phyloP scores from a whole-genome alignment of 1,284 basidiomycete species.

The Pseudozyma pruni region DNA sequence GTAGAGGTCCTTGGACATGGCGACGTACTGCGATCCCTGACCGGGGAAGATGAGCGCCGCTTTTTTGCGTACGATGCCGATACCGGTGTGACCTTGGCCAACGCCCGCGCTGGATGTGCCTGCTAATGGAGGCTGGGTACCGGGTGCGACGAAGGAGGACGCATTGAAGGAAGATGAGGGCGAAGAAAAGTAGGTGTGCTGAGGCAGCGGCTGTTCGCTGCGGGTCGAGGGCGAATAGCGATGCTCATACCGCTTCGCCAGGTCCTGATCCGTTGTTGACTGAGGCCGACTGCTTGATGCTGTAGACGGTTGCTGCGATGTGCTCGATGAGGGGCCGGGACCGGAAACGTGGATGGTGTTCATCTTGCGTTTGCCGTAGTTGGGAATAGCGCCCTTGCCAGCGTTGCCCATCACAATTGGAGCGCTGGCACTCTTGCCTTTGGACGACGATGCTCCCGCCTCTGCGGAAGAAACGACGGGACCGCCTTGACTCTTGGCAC shows the following conservation, averaged over 20 bases:
- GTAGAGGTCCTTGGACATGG: slow-evolving; percentile 65
- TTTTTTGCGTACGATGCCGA: slow-evolving; percentile 52
- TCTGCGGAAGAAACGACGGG: slow-evolving; percentile 18
- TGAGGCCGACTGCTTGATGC: not conserved
- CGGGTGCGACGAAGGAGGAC: slow-evolving; percentile 55
- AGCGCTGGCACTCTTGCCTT: slow-evolving; percentile 9
- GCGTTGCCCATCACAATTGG: slow-evolving; percentile 56
- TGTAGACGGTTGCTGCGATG: not conserved
- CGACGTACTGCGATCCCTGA: slow-evolving; percentile 65
- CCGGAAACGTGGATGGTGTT: slow-evolving; percentile 26
- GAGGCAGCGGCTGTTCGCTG: slow-evolving; percentile 55
- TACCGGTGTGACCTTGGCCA: slow-evolving; percentile 41
- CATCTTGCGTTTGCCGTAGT: slow-evolving; percentile 56
- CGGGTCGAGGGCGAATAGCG: slow-evolving; percentile 46
- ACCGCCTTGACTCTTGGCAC: slow-evolving; percentile 48
- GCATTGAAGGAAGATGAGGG: slow-evolving; percentile 65
- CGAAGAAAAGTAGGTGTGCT: slow-evolving; percentile 63
- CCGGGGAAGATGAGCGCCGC: slow-evolving; percentile 64
- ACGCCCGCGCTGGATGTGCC: slow-evolving; percentile 44
- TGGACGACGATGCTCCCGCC: not conserved
- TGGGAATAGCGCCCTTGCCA: slow-evolving; percentile 59
- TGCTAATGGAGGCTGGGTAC: slow-evolving; percentile 47
- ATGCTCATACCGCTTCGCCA: slow-evolving; percentile 23
- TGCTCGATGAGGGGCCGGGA: slow-evolving; percentile 10
- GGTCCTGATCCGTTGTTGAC: slow-evolving; percentile 10